Conservation (phyloP, 805 yeast genomes). For the Candida orba region DNA sequence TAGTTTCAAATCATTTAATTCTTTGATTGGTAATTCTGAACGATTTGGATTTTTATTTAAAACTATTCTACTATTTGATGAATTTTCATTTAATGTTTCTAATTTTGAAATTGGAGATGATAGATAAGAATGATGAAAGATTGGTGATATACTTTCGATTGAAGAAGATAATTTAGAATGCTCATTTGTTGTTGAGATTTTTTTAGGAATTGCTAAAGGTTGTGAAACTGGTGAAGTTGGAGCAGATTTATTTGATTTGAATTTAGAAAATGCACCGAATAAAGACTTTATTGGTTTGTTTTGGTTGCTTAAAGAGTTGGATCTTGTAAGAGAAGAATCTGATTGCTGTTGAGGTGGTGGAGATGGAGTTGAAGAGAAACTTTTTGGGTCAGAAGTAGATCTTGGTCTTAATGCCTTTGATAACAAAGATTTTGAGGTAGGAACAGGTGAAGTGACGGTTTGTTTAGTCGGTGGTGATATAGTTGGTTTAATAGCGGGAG, state of each 20-base stretch:
- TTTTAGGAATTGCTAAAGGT: conserved; percentile 16
- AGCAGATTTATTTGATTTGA: conserved; percentile 15
- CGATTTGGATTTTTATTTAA: conserved; percentile 40
- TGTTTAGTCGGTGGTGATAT: background rate
- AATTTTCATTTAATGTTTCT: conserved; percentile 1
- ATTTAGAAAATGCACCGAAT: conserved; percentile 25
- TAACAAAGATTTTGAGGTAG: conserved; percentile 9
- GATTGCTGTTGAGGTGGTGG: background rate
- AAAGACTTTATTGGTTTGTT: conserved; percentile 23
- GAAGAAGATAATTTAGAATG: conserved; percentile 5
- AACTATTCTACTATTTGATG: conserved; percentile 25
- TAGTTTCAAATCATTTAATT: conserved; percentile 29
- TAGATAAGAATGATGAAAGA: conserved; percentile 6
- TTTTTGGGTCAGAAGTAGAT: conserved; percentile 19
- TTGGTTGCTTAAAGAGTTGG: conserved; percentile 8
- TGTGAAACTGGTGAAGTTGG: conserved; percentile 14
- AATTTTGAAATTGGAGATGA: conserved; percentile 6
- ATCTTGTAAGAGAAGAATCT: background rate
- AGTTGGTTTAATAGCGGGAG: background rate
- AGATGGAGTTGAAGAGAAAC: conserved; percentile 1
- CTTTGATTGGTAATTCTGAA: conserved; percentile 27
- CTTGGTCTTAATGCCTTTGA: conserved; percentile 23
- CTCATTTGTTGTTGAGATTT: background rate
- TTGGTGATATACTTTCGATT: conserved; percentile 13
- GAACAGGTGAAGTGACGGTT: background rate